Evolutionary conservation across 1,284 basidiomycete genomes (phyloP).

Genomic region (Cystobasidium slooffiae): DNA sequence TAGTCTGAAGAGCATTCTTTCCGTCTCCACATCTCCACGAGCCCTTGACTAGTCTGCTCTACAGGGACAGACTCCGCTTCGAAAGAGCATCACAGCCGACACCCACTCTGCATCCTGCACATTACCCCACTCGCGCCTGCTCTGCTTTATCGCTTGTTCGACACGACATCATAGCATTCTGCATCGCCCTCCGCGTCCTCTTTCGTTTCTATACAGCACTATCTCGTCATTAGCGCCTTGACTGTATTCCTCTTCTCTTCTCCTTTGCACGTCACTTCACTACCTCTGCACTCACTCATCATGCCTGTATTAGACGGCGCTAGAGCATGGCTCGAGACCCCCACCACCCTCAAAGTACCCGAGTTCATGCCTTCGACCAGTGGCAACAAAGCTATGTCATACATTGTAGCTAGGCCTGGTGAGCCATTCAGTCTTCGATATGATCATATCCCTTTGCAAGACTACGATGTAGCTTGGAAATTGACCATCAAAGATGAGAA

Average conservation of each 20-base stretch:
- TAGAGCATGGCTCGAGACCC: slow-evolving; percentile 39
- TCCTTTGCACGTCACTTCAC: neutral
- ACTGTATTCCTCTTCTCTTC: neutral
- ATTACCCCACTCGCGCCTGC: slow-evolving; percentile 10
- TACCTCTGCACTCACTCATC: neutral
- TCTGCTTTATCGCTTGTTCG: neutral
- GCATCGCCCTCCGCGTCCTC: neutral
- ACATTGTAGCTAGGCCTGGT: slow-evolving; percentile 37
- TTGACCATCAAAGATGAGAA: slow-evolving; percentile 36
- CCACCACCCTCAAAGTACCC: slow-evolving; percentile 42
- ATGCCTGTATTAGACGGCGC: slow-evolving; percentile 42
- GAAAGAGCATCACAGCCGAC: neutral
- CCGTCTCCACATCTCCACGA: too few species aligned
- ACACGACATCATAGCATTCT: neutral
- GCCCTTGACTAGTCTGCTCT: too few species aligned
- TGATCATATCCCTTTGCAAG: slow-evolving; percentile 31
- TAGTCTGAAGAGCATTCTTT: too few species aligned
- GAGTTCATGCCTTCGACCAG: slow-evolving; percentile 24
- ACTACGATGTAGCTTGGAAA: slow-evolving; percentile 42
- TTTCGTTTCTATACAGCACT: neutral
- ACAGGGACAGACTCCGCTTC: too few species aligned
- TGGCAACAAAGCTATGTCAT: slow-evolving; percentile 25
- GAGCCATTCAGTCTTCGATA: slow-evolving; percentile 42
- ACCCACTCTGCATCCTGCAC: neutral
- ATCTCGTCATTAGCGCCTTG: neutral